A percentile compares a stretch with the other conserved stretches of the same genome.
These are phyloP conservation scores for Vicia villosa DNA, from an alignment of 306 rosid species.

Conservation along the genomic window DNA sequence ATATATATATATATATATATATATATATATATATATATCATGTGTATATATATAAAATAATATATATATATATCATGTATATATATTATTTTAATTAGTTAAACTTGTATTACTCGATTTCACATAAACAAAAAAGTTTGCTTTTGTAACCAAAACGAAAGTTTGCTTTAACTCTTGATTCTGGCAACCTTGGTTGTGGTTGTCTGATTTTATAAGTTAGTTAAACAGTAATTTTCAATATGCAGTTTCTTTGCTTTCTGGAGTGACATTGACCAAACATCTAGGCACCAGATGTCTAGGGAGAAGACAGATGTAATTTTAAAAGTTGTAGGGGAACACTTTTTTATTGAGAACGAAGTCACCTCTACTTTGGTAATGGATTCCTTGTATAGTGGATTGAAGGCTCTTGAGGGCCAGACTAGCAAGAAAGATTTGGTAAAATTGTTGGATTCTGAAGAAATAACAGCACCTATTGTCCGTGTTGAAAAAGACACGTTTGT, in stretches of 20 bases:
- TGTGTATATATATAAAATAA: too few relatives aligned
- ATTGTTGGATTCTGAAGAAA: conserved; percentile 75
- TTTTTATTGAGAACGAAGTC: conserved; percentile 97
- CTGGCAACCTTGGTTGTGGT: background rate
- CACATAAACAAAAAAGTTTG: too few relatives aligned
- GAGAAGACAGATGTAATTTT: conserved; percentile 89
- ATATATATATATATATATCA: too few relatives aligned
- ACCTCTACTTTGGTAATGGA: conserved; percentile 98
- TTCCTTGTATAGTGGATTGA: conserved; percentile 93
- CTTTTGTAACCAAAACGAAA: too few relatives aligned
- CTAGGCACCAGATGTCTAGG: conserved; percentile 85
- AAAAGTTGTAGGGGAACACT: conserved; percentile 87
- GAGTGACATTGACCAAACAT: conserved; percentile 87
- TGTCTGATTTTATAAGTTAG: conserved; percentile 27
- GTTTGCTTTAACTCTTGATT: background rate
- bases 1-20: too few relatives aligned
- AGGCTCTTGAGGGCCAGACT: conserved; percentile 92
- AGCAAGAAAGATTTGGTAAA: conserved; percentile 65
- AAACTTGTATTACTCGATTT: too few relatives aligned
- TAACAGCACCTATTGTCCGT: conserved; percentile 87
- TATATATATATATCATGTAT: too few relatives aligned
- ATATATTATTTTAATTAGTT: too few relatives aligned
- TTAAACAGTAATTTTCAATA: conserved; percentile 30
- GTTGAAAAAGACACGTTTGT: conserved; percentile 87
- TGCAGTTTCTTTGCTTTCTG: conserved; percentile 89